Evolutionary conservation across 257 asterid genomes (phyloP).

Genomic region (Anisodus tanguticus): DNA sequence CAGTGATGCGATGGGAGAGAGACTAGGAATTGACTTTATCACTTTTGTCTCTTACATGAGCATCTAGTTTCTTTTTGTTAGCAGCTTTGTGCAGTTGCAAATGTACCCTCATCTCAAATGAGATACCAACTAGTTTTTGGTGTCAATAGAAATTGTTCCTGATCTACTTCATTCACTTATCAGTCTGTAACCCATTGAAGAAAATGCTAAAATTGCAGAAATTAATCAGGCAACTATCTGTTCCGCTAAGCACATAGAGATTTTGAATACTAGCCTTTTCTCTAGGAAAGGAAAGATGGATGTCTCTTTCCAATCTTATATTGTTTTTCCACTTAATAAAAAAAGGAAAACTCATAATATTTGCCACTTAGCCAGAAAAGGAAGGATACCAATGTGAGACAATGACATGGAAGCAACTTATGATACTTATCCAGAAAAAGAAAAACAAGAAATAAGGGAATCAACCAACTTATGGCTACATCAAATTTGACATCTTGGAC

Average conservation of each 20-base stretch:
- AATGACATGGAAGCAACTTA: background rate
- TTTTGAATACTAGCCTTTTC: background rate
- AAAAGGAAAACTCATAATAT: background rate
- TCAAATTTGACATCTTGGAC: slow-evolving; percentile 3
- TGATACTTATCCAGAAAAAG: background rate
- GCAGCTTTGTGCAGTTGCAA: background rate
- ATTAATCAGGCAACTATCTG: background rate
- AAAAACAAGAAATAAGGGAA: background rate
- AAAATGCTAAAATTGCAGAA: background rate
- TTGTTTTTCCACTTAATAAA: background rate
- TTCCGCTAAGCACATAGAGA: background rate
- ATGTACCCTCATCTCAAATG: background rate
- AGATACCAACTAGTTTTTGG: background rate
- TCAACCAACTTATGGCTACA: background rate
- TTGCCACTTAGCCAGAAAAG: background rate
- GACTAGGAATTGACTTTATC: background rate
- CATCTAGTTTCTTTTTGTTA: background rate
- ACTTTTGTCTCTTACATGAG: background rate
- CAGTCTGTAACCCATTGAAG: slow-evolving; percentile 9
- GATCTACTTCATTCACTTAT: background rate
- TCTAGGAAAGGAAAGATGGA: background rate
- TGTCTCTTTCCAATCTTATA: background rate
- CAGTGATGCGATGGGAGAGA: background rate
- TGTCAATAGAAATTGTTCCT: background rate
- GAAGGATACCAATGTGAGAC: background rate